Percentiles rank a stretch among this genome's conserved stretches.
These are phyloP conservation scores for Nothophytophthora sp. DNA, from an alignment of 352 stramenopile species.

Conservation along the genomic window DNA sequence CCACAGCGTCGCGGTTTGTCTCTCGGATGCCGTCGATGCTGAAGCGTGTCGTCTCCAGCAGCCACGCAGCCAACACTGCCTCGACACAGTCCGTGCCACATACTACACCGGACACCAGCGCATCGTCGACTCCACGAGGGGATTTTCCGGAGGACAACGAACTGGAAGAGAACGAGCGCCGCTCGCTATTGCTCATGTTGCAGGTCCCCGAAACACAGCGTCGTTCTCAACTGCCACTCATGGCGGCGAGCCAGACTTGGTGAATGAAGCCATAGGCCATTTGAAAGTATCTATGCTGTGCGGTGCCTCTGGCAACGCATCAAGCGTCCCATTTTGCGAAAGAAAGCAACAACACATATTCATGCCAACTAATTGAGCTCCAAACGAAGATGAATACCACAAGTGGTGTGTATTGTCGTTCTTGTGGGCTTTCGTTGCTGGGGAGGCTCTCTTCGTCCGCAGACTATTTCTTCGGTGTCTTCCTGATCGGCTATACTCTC, in stretches of 20 bases:
- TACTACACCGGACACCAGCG: constrained; percentile 31
- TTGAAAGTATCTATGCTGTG: constrained; percentile 27
- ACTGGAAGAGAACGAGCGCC: constrained; percentile 44
- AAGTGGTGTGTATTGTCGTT: no score
- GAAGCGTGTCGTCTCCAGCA: constrained; percentile 36
- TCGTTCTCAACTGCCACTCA: constrained; percentile 57
- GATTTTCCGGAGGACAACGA: constrained; percentile 25
- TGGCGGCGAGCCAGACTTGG: constrained; percentile 46
- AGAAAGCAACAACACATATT: constrained; percentile 23
- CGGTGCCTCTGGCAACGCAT: constrained; percentile 8
- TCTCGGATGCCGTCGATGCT: constrained; percentile 67
- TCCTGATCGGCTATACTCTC: constrained; percentile 12
- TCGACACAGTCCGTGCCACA: no score
- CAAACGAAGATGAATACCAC: no score
- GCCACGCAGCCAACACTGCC: constrained; percentile 19
- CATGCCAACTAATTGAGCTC: no score
- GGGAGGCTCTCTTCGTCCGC: no score
- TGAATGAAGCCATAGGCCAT: constrained; percentile 9
- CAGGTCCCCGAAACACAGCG: constrained; percentile 54
- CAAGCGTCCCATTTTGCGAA: constrained; percentile 20
- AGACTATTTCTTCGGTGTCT: constrained; percentile 8
- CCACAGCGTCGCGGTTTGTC: constrained; percentile 53
- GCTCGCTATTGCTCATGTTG: constrained; percentile 71
- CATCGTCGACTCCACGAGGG: constrained; percentile 15
- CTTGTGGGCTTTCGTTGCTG: no score